A percentile compares a stretch with the other conserved stretches of the same genome.
These are phyloP conservation scores for Yamadazyma triangularis DNA, from an alignment of 1,139 yeast genomes.

Conservation along the genomic window DNA sequence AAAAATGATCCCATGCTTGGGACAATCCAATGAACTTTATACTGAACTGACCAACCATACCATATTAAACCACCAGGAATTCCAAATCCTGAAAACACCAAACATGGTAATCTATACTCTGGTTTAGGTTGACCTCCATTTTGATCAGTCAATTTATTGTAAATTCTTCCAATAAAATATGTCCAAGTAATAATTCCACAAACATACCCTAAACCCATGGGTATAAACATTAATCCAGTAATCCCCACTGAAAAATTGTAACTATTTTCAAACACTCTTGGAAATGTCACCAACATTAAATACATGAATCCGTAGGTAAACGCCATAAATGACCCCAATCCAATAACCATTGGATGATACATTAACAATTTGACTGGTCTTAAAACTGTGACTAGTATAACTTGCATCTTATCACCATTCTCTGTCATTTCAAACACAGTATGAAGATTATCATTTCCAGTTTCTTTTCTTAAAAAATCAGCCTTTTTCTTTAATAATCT, in stretches of 20 bases:
- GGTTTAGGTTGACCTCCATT: constrained; percentile 56
- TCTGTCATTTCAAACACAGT: constrained; percentile 48
- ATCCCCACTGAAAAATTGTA: constrained; percentile 49
- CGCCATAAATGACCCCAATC: constrained; percentile 60
- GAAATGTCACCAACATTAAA: constrained; percentile 56
- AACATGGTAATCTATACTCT: constrained; percentile 48
- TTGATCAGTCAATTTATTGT: constrained; percentile 25
- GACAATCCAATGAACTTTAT: constrained; percentile 49
- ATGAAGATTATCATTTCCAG: constrained; percentile 54
- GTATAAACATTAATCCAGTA: constrained; percentile 53
- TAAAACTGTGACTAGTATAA: constrained; percentile 35
- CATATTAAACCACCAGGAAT: constrained; percentile 52
- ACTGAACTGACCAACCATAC: constrained; percentile 64
- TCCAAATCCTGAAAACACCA: constrained; percentile 40
- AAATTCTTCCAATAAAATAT: constrained; percentile 32
- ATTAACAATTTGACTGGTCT: constrained; percentile 51
- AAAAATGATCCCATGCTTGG: constrained; percentile 53
- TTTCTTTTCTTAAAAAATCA: constrained; percentile 35
- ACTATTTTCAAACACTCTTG: constrained; percentile 40
- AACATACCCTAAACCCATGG: constrained; percentile 50
- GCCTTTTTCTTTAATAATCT: constrained; percentile 47
- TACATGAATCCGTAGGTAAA: constrained; percentile 62
- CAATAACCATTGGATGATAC: constrained; percentile 60
- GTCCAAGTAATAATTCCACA: constrained; percentile 46
- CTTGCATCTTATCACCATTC: constrained; percentile 20